Conservation (phyloP, 768 basidiomycete species). For the Cyclocybe cylindracea region DNA sequence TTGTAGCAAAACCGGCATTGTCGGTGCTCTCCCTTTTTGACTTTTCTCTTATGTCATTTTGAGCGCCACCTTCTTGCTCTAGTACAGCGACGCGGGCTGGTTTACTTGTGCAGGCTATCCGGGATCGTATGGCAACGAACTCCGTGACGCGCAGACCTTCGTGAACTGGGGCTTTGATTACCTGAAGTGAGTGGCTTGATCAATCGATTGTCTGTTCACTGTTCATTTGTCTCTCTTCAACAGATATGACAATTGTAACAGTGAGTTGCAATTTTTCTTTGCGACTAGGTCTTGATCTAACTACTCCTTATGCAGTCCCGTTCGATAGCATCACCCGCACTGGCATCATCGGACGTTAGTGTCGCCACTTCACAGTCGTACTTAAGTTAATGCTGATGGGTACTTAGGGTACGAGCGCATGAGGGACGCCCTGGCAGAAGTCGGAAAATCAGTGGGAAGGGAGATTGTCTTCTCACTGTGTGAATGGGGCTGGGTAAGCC, state of each 20-base stretch:
- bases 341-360: constrained; percentile 57
- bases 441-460: constrained; percentile 45
- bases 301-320: constrained; percentile 40
- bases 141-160: constrained; percentile 55
- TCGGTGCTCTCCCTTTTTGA: constrained; percentile 18
- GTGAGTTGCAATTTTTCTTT: constrained; percentile 2
- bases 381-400: neutral
- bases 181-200: constrained; percentile 47
- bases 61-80: neutral
- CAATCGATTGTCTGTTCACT: neutral
- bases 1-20: constrained; percentile 43
- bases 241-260: constrained; percentile 19
- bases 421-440: constrained; percentile 55
- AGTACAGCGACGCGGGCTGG: constrained; percentile 68
- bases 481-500: constrained; percentile 62
- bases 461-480: constrained; percentile 62
- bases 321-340: constrained; percentile 56
- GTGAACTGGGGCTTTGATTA: constrained; percentile 70
- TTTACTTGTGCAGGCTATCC: constrained; percentile 69
- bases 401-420: constrained; percentile 57
- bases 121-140: constrained; percentile 63
- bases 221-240: neutral
- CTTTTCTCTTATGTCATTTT: neutral
- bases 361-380: neutral
- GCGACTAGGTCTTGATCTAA: neutral